A percentile compares a stretch with the other conserved stretches of the same genome.
These are phyloP conservation scores for Cylindrotheca fusiformis DNA, from an alignment of 108 stramenopile species.

Conservation along the genomic window DNA sequence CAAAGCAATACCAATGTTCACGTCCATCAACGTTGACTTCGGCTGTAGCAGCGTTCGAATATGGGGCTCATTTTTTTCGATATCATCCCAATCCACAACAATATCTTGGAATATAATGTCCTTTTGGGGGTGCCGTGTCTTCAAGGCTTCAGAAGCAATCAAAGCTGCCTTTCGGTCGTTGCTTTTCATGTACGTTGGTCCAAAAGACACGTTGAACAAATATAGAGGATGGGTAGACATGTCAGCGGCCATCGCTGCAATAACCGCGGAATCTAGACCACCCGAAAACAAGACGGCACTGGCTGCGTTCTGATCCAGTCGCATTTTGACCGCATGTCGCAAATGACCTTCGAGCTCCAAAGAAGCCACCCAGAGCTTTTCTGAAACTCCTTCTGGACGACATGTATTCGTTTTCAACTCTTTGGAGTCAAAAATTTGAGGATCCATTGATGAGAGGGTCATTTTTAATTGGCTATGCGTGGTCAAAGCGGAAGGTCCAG, in stretches of 20 bases:
- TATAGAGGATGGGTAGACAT: conserved; percentile 48
- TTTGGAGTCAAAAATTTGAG: background rate
- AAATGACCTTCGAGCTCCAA: conserved; percentile 34
- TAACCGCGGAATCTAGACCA: conserved; percentile 93
- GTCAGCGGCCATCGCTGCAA: conserved; percentile 86
- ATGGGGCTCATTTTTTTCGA: conserved; percentile 47
- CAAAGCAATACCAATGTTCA: conserved; percentile 94
- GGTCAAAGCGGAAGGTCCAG: background rate
- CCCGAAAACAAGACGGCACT: conserved; percentile 94
- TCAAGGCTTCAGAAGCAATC: conserved; percentile 63
- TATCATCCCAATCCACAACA: conserved; percentile 75
- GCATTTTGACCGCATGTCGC: conserved; percentile 53
- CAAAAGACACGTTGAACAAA: conserved; percentile 91
- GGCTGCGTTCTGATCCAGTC: conserved; percentile 32
- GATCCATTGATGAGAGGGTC: background rate
- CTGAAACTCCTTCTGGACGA: conserved; percentile 20
- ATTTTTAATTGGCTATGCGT: conserved; percentile 11
- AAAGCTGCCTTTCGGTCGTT: conserved; percentile 91
- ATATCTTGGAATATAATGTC: conserved; percentile 54
- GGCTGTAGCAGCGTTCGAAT: conserved; percentile 73
- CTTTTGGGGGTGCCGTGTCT: conserved; percentile 53
- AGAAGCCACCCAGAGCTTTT: conserved; percentile 34
- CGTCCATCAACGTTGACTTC: conserved; percentile 85
- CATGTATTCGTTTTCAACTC: background rate
- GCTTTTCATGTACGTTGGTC: conserved; percentile 35